These are phyloP conservation scores for Aristolochia contorta DNA, from an alignment of 164 flowering plant genomes.

Conservation along the genomic window DNA sequence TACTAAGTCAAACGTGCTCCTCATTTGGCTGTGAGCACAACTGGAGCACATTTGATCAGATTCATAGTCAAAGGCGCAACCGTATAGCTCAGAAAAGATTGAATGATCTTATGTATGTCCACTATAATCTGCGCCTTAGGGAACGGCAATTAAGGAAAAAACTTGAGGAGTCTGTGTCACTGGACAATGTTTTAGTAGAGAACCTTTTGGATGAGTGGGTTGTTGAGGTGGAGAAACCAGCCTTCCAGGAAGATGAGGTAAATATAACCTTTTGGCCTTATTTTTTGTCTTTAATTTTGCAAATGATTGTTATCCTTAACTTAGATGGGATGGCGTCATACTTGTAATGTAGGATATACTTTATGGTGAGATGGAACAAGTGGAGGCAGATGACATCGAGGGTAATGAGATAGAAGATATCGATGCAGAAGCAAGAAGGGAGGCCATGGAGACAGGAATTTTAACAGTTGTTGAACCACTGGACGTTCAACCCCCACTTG, in stretches of 20 bases:
- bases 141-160: constrained; percentile 43
- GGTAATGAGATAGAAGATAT: constrained; percentile 20
- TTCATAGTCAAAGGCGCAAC: constrained; percentile 35
- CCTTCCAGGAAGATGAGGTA: constrained; percentile 64
- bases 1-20: constrained; percentile 79
- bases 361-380: constrained; percentile 39
- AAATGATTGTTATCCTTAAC: neutral
- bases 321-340: neutral
- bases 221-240: constrained; percentile 43
- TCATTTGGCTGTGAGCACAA: constrained; percentile 69
- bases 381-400: constrained; percentile 29
- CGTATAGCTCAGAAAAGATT: constrained; percentile 41
- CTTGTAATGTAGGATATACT: constrained; percentile 29
- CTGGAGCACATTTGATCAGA: constrained; percentile 64
- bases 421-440: constrained; percentile 20
- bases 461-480: constrained; percentile 27
- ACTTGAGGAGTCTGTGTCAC: constrained; percentile 22
- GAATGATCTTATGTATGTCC: constrained; percentile 60
- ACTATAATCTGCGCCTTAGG: constrained; percentile 65
- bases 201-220: constrained; percentile 58
- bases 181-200: constrained; percentile 41
- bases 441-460: constrained; percentile 14
- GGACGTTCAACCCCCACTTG: constrained; percentile 23
- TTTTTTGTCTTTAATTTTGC: neutral
- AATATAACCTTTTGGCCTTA: neutral